phyloP scores from a whole-genome alignment of 2,329 filamentous ascomycete species.

The Emydomyces testavorans region DNA sequence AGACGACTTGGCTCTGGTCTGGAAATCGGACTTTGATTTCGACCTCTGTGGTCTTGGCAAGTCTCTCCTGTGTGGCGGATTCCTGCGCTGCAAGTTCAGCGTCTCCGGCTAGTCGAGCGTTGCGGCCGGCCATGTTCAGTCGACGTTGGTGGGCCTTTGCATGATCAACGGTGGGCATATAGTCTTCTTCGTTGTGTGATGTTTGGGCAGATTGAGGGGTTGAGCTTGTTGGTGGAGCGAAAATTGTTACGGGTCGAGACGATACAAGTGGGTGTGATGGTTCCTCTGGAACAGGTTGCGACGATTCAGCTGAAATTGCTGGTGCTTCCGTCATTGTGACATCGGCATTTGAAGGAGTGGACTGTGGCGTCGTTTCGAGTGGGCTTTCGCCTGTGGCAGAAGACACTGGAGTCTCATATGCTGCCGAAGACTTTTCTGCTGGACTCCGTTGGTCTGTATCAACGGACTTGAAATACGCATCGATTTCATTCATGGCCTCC shows the following conservation, averaged over 20 bases:
- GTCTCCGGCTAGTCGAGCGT: slow-evolving; percentile 70
- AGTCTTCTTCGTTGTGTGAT: slow-evolving; percentile 60
- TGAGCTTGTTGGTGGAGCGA: slow-evolving; percentile 60
- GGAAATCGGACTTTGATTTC: slow-evolving; percentile 76
- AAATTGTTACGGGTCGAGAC: slow-evolving; percentile 51
- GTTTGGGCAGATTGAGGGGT: slow-evolving; percentile 64
- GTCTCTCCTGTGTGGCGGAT: slow-evolving; percentile 51
- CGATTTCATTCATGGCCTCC: slow-evolving; percentile 74
- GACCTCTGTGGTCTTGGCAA: slow-evolving; percentile 56
- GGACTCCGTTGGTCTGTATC: slow-evolving; percentile 23
- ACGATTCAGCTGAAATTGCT: neutral
- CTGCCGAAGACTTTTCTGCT: slow-evolving; percentile 11
- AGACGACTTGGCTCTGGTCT: slow-evolving; percentile 67
- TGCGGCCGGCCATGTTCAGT: slow-evolving; percentile 64
- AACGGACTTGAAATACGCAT: slow-evolving; percentile 54
- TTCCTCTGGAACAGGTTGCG: slow-evolving; percentile 15
- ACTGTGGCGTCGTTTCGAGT: neutral
- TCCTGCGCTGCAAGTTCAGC: slow-evolving; percentile 63
- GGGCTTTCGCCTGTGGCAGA: slow-evolving; percentile 7
- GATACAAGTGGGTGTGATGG: slow-evolving; percentile 32
- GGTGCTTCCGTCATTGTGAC: neutral
- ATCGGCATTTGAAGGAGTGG: slow-evolving; percentile 7
- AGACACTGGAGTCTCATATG: slow-evolving; percentile 11
- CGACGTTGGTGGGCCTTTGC: slow-evolving; percentile 67
- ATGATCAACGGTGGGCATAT: slow-evolving; percentile 70